phyloP scores from a whole-genome alignment of 495 filamentous ascomycete species.

The Penicillium chermesinum region DNA sequence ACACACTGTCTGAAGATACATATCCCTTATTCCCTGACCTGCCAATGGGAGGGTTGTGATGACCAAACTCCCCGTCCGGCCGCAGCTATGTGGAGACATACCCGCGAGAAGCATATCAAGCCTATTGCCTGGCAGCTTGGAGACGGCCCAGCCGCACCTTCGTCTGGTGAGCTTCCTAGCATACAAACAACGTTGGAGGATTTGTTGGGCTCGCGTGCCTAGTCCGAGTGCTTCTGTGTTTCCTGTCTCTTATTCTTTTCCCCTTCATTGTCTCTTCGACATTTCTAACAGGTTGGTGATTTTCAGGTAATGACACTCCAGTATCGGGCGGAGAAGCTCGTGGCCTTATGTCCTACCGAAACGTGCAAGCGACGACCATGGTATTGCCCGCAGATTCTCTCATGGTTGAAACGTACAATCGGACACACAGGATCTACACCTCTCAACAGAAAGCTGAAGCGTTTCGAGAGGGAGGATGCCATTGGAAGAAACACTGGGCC shows the following conservation, averaged over 20 bases:
- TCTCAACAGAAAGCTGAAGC: conserved; percentile 36
- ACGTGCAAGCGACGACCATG: conserved; percentile 14
- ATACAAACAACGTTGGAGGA: conserved; percentile 9
- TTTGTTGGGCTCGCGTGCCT: conserved; percentile 8
- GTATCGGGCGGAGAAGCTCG: neutral
- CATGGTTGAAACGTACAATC: conserved; percentile 34
- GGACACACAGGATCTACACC: conserved; percentile 33
- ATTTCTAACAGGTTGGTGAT: conserved; percentile 11
- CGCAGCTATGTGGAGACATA: conserved; percentile 52
- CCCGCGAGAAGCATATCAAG: conserved; percentile 55
- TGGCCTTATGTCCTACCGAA: neutral
- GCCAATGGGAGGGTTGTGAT: conserved; percentile 32
- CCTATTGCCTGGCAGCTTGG: conserved; percentile 59
- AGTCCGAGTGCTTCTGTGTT: conserved; percentile 4
- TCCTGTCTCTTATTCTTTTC: neutral
- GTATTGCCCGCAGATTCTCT: conserved; percentile 32
- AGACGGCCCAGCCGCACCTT: conserved; percentile 54
- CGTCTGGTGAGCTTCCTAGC: conserved; percentile 41
- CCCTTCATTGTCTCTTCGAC: neutral
- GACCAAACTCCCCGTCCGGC: conserved; percentile 20
- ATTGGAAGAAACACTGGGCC: conserved; percentile 45
- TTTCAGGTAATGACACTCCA: conserved; percentile 5
- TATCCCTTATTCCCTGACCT: conserved; percentile 26
- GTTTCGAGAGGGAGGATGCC: conserved; percentile 34
- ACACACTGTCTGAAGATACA: conserved; percentile 61